phyloP scores from a whole-genome alignment of 331 rosid species.

The Acacia concinna region DNA sequence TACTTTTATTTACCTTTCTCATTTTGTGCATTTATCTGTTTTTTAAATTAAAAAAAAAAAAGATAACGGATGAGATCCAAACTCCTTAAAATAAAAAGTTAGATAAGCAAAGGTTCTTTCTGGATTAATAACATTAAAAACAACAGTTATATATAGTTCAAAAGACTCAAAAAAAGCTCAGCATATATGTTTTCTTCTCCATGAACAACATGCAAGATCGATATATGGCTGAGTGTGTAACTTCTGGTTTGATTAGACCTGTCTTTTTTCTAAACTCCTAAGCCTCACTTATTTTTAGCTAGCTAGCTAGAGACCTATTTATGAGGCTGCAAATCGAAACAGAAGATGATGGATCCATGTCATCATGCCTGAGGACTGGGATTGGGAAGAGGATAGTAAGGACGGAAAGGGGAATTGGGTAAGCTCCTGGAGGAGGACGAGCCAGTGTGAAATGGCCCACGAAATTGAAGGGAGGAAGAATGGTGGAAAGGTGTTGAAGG shows the following conservation, averaged over 20 bases:
- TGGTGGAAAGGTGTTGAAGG: constrained; percentile 36
- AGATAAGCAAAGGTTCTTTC: neutral
- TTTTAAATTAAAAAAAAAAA: no score
- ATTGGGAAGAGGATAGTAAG: constrained; percentile 27
- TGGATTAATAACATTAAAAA: neutral
- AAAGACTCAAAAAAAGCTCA: neutral
- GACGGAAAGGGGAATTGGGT: constrained; percentile 40
- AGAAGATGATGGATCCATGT: neutral
- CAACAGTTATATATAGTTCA: neutral
- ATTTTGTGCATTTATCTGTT: no score
- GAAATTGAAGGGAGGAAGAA: constrained; percentile 29
- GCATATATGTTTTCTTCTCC: neutral
- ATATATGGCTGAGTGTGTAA: no score
- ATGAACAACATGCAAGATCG: neutral
- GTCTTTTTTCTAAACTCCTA: neutral
- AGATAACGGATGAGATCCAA: no score
- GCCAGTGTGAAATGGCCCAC: neutral
- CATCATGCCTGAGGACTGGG: constrained; percentile 23
- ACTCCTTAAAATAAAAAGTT: no score
- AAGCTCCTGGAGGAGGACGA: constrained; percentile 30
- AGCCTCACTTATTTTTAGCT: neutral
- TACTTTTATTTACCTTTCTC: no score
- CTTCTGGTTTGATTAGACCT: neutral
- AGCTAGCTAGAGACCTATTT: neutral
- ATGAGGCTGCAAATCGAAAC: neutral